phyloP scores from a whole-genome alignment of 441 rosid species.

The Geranium incanum region DNA sequence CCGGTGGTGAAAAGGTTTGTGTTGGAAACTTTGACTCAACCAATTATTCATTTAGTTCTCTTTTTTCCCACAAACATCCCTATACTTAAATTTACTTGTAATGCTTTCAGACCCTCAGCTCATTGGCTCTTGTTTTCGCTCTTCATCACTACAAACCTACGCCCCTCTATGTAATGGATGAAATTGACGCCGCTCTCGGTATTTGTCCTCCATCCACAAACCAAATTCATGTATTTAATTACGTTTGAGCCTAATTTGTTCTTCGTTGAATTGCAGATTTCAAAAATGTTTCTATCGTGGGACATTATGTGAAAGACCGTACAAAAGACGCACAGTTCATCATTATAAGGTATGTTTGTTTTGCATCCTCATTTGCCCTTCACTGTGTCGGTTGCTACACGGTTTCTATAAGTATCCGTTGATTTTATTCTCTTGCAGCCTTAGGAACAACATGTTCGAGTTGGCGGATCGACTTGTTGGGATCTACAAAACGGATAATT shows the following conservation, averaged over 20 bases:
- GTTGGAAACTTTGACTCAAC: not conserved
- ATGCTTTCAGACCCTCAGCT: constrained; percentile 79
- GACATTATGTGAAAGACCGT: constrained; percentile 91
- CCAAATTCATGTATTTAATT: not conserved
- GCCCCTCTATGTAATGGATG: constrained; percentile 96
- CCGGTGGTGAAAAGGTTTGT: constrained; percentile 94
- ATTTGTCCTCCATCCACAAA: constrained; percentile 11
- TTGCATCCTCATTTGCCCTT: not conserved
- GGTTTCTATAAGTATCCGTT: too few relatives aligned
- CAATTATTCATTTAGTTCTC: not conserved
- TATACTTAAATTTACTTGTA: not conserved
- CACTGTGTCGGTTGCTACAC: not conserved
- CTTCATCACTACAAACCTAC: constrained; percentile 99
- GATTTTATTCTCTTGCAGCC: constrained; percentile 41
- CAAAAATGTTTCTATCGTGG: constrained; percentile 95
- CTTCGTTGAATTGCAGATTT: constrained; percentile 44
- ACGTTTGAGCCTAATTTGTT: not conserved
- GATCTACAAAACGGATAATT: constrained; percentile 91
- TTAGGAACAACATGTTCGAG: constrained; percentile 98
- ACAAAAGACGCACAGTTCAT: constrained; percentile 94
- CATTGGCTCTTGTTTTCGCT: constrained; percentile 91
- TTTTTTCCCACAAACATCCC: not conserved
- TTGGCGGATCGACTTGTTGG: constrained; percentile 97
- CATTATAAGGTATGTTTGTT: constrained; percentile 58
- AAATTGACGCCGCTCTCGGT: constrained; percentile 96